Evolutionary conservation across 805 yeast genomes (phyloP).

Genomic region (Myxozyma neotropica): DNA sequence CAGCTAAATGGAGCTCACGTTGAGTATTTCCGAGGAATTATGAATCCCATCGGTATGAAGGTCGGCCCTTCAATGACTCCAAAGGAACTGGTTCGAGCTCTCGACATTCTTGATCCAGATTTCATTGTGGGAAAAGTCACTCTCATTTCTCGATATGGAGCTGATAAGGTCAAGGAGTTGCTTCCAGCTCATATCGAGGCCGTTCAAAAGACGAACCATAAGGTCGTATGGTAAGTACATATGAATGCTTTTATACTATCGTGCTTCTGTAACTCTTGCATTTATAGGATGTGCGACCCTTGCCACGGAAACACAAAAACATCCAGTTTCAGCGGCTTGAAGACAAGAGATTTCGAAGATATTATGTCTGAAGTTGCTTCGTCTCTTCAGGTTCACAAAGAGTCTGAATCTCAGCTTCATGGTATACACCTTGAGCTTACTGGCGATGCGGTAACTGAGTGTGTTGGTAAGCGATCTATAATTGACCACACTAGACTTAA

Average conservation of each 20-base stretch:
- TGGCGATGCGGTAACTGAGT: slow-evolving; percentile 50
- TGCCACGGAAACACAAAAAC: slow-evolving; percentile 51
- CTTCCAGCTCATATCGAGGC: slow-evolving; percentile 48
- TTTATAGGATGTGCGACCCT: slow-evolving; percentile 45
- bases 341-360: slow-evolving; percentile 50
- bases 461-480: slow-evolving; percentile 41
- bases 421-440: slow-evolving; percentile 50
- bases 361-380: slow-evolving; percentile 45
- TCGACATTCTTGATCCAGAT: slow-evolving; percentile 48
- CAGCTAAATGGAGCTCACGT: slow-evolving; percentile 52
- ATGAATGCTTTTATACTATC: too few relatives aligned
- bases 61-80: slow-evolving; percentile 49
- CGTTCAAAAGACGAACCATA: slow-evolving; percentile 45
- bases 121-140: slow-evolving; percentile 46
- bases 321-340: slow-evolving; percentile 45
- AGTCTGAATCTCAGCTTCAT: slow-evolving; percentile 41
- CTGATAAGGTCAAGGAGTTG: slow-evolving; percentile 41
- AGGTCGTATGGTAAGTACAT: slow-evolving; percentile 47
- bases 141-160: slow-evolving; percentile 48
- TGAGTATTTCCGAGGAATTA: slow-evolving; percentile 49
- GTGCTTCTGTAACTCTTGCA: background rate
- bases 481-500: too few relatives aligned
- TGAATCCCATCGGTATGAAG: slow-evolving; percentile 49
- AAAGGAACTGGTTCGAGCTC: slow-evolving; percentile 44
- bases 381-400: slow-evolving; percentile 45